Percentiles rank a stretch among this genome's conserved stretches.
Conservation (phyloP, 2,329 filamentous ascomycete genomes). For the Samsoniella hepiali region DNA sequence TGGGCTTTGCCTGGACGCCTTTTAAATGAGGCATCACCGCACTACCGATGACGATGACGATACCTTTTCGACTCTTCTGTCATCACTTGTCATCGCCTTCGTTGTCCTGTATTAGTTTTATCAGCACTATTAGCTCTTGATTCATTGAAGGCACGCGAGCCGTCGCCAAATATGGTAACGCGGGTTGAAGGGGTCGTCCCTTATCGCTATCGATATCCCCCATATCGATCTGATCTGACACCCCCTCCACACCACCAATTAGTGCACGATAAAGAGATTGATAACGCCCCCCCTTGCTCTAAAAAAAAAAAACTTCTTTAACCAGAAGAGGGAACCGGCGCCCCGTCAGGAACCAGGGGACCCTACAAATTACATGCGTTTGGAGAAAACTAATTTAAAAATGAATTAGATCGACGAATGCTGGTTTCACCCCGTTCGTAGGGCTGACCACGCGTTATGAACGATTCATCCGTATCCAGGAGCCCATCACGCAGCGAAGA, state of each 20-base stretch:
- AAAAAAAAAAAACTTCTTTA: not conserved
- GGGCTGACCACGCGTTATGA: not conserved
- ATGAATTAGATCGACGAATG: not conserved
- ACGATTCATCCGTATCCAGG: too few species aligned
- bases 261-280: not conserved
- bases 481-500: too few species aligned
- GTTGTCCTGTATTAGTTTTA: too few species aligned
- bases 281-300: not conserved
- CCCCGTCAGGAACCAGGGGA: slow-evolving; percentile 1
- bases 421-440: slow-evolving; percentile 2
- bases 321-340: not conserved
- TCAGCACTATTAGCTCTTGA: too few species aligned
- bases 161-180: not conserved
- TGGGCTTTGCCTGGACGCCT: too few species aligned
- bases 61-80: too few species aligned
- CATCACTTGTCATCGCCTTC: too few species aligned
- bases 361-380: not conserved
- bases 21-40: too few species aligned
- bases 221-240: not conserved
- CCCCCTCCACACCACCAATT: not conserved
- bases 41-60: too few species aligned
- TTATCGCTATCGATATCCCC: not conserved
- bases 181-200: not conserved
- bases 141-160: too few species aligned
- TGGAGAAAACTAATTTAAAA: not conserved